Evolutionary conservation across 2,329 filamentous ascomycete species (phyloP), one percentile per base, ranked within the genome.

Genomic region (Colletotrichum echinochloae): DNA sequence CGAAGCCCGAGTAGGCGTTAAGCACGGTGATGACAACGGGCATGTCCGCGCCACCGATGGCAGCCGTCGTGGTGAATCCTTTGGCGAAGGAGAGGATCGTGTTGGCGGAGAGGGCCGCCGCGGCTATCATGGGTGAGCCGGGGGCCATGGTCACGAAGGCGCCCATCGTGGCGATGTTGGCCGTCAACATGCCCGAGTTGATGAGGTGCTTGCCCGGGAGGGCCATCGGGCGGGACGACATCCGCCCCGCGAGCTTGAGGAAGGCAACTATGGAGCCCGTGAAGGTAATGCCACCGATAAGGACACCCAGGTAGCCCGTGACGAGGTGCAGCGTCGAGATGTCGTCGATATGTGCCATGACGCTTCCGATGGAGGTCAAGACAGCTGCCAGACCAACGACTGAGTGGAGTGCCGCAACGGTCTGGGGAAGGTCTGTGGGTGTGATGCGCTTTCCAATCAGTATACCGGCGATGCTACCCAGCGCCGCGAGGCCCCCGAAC

Each of bases 1-100:
- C 94, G 68, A 97, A 97, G 16, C 94, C 94, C 57, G 93, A 95
- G 78, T 97, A 97, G 0, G 94, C 94, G 75, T 97, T 97, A 26
- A 97, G 82, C 1, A 97, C 94, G 0, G 94, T 97, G 73, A 97
- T 97, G 39, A 96, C 93, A 6, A 97, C 94, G 18, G 92, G 94
- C 94, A 97, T 97, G 77, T 97, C 94, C 16, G 94, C 94, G n/a
- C 94, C 94, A 28, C 94, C 94, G 76, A 97, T 97, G 0, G 93
- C 93, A 2, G 94, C 88, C 0, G 94, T 97, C 0, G 94, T 97
- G 0, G 94, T 97, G 77, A 90, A 97, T 9, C 94, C 94, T 79
- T 97, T 95, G 72, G 92, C 83, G 79, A 97, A 97, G 71, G 92
- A 95, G 30, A 97, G 83, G 0, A 88, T 83, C 0, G 94, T 90